Percentiles rank a stretch among this genome's conserved stretches.
Conservation (phyloP, 2,329 filamentous ascomycete genomes). For the Hirsutella minnesotensis region DNA sequence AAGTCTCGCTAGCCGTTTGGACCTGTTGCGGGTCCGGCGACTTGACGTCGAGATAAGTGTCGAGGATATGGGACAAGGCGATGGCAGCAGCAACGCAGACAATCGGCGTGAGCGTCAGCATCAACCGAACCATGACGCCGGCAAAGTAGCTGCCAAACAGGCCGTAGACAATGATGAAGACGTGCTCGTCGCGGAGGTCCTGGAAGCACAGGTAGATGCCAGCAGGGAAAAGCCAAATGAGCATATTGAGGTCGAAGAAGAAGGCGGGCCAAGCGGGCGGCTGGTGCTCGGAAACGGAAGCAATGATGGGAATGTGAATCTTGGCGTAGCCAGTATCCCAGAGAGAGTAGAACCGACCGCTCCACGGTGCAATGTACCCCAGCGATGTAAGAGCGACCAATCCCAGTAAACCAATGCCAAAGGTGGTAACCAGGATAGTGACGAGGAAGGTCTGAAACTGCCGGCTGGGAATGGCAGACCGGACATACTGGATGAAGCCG, state of each 20-base stretch:
- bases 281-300: constrained; percentile 98
- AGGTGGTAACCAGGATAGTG: constrained; percentile 60
- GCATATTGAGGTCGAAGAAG: constrained; percentile 96
- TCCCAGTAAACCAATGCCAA: constrained; percentile 59
- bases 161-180: constrained; percentile 96
- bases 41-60: constrained; percentile 64
- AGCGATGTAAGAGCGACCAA: constrained; percentile 81
- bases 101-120: constrained; percentile 92
- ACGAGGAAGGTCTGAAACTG: constrained; percentile 89
- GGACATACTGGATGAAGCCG: constrained; percentile 82
- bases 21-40: constrained; percentile 44
- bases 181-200: constrained; percentile 85
- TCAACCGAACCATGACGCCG: constrained; percentile 97
- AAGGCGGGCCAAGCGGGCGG: constrained; percentile 98
- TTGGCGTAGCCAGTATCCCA: constrained; percentile 99
- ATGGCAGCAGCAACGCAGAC: constrained; percentile 92
- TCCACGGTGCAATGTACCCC: constrained; percentile 93
- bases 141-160: constrained; percentile 96
- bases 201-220: constrained; percentile 98
- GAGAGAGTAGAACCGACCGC: constrained; percentile 95
- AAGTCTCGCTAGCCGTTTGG: constrained; percentile 32
- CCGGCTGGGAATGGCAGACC: constrained; percentile 75
- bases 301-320: constrained; percentile 98
- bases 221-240: constrained; percentile 98
- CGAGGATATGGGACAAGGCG: constrained; percentile 75